These are phyloP conservation scores for Botrytis medusae DNA, from an alignment of 2,329 filamentous ascomycete species.

Conservation along the genomic window DNA sequence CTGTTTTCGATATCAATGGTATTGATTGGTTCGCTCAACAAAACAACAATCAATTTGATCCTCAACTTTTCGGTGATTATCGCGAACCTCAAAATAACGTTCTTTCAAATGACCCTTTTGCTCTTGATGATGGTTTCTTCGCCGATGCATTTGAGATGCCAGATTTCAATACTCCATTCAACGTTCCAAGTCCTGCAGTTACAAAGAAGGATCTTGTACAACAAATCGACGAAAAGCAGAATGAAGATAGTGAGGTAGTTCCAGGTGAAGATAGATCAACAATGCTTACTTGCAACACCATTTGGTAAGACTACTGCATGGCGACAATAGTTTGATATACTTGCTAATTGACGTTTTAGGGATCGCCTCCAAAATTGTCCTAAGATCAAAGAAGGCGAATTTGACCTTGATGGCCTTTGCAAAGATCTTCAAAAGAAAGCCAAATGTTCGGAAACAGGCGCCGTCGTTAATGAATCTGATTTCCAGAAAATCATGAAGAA, in stretches of 20 bases:
- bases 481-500: conserved; percentile 75
- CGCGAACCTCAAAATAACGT: conserved; percentile 86
- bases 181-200: conserved; percentile 49
- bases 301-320: conserved; percentile 67
- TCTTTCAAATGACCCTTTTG: conserved; percentile 60
- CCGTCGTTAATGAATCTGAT: conserved; percentile 84
- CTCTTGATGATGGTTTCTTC: conserved; percentile 42
- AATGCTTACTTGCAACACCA: conserved; percentile 82
- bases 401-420: conserved; percentile 91
- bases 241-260: conserved; percentile 66
- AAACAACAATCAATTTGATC: conserved; percentile 84
- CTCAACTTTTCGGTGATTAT: conserved; percentile 87
- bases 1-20: conserved; percentile 52
- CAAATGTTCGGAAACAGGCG: conserved; percentile 86
- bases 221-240: conserved; percentile 75
- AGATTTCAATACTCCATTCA: conserved; percentile 81
- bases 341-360: conserved; percentile 52
- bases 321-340: background rate
- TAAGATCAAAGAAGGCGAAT: conserved; percentile 84
- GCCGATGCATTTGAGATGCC: conserved; percentile 74
- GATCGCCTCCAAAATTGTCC: conserved; percentile 85
- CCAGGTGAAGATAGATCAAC: conserved; percentile 59
- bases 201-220: conserved; percentile 71
- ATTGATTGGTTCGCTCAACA: conserved; percentile 76
- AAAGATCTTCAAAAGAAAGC: conserved; percentile 93